Percentiles rank a stretch among this genome's conserved stretches.
These are phyloP conservation scores for Dioscorea cayenensis DNA, from an alignment of 116 monocot genomes.

Conservation along the genomic window DNA sequence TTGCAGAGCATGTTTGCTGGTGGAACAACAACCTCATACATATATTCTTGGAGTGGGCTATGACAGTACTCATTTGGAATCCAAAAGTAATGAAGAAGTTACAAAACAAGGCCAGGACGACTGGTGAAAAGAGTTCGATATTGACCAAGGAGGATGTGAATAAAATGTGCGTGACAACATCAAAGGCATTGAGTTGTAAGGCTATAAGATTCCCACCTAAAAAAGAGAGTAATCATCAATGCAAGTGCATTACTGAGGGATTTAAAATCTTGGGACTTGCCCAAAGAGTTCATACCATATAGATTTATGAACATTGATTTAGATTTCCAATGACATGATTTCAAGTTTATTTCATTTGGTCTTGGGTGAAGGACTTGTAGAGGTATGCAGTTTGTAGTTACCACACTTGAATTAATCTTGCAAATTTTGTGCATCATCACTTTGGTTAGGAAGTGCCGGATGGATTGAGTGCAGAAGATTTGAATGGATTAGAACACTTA, in stretches of 20 bases:
- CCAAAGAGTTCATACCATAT: neutral
- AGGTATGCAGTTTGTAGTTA: too few species aligned
- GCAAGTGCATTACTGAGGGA: neutral
- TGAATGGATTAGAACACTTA: too few species aligned
- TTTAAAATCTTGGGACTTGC: neutral
- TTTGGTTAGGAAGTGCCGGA: too few species aligned
- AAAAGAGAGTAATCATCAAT: neutral
- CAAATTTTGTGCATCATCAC: too few species aligned
- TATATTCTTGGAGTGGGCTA: conserved; percentile 1
- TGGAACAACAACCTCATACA: neutral
- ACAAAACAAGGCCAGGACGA: neutral
- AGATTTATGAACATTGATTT: neutral
- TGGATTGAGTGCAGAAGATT: too few species aligned
- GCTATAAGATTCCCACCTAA: neutral
- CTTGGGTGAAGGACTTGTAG: too few species aligned
- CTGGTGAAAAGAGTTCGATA: neutral
- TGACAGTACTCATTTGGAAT: conserved; percentile 9
- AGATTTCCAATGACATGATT: neutral
- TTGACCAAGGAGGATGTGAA: neutral
- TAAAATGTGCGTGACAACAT: neutral
- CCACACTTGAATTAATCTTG: too few species aligned
- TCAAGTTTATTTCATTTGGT: neutral
- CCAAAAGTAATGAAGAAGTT: neutral
- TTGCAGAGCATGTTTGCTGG: neutral
- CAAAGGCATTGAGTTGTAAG: neutral